These are phyloP conservation scores for Asterionellopsis glacialis DNA, from an alignment of 108 stramenopile genomes.

Conservation along the genomic window DNA sequence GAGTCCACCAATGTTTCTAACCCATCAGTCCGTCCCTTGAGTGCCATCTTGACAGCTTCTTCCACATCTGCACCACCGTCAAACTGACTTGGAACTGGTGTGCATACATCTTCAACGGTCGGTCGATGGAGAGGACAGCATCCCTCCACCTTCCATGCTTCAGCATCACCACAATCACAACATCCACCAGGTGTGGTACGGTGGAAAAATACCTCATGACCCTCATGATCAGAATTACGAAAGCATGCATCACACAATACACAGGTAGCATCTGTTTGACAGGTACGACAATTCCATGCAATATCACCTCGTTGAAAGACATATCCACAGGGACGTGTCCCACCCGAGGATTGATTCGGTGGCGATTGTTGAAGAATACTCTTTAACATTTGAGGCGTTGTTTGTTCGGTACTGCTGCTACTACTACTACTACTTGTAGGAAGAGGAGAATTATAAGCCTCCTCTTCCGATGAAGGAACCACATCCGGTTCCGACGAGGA, in stretches of 20 bases:
- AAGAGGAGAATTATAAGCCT: neutral
- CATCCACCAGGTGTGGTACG: conserved; percentile 95
- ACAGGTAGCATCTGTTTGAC: conserved; percentile 94
- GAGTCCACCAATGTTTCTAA: conserved; percentile 59
- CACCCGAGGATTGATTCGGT: neutral
- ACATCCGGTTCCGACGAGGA: conserved; percentile 3
- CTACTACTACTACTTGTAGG: conserved; percentile 20
- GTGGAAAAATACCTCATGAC: conserved; percentile 98
- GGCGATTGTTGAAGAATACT: neutral
- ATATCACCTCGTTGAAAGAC: conserved; percentile 94
- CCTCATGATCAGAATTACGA: conserved; percentile 81
- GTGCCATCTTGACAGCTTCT: conserved; percentile 40
- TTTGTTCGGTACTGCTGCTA: conserved; percentile 12
- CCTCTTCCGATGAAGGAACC: neutral
- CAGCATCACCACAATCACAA: conserved; percentile 98
- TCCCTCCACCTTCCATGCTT: conserved; percentile 91
- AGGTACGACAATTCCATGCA: conserved; percentile 97
- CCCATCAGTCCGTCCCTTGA: conserved; percentile 36
- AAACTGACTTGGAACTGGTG: too few relatives aligned
- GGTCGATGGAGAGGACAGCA: conserved; percentile 86
- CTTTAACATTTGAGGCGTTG: neutral
- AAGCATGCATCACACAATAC: conserved; percentile 97
- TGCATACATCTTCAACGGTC: too few relatives aligned
- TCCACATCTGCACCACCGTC: conserved; percentile 22
- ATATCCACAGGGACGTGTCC: conserved; percentile 85